phyloP scores from a whole-genome alignment of 1,284 basidiomycete genomes.

The Ustilago trichophora region DNA sequence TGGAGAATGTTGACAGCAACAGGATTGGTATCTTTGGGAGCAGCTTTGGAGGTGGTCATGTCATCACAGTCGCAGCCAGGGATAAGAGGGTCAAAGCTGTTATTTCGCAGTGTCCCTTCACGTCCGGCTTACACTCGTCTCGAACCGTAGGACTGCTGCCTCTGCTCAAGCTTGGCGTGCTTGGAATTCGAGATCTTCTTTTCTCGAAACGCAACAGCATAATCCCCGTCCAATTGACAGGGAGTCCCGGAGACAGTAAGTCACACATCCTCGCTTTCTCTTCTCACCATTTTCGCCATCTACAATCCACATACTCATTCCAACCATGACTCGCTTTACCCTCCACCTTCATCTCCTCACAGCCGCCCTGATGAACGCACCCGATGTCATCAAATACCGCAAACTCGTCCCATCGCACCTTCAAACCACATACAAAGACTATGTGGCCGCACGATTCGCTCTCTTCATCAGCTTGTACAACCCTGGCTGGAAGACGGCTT shows the following conservation, averaged over 20 bases:
- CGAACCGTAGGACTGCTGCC: conserved; percentile 18
- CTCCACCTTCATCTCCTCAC: too few relatives aligned
- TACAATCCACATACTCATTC: too few relatives aligned
- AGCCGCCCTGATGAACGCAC: conserved; percentile 54
- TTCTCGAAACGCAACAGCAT: conserved; percentile 28
- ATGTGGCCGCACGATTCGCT: conserved; percentile 47
- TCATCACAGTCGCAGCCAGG: conserved; percentile 44
- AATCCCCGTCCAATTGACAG: conserved; percentile 33
- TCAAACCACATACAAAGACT: conserved; percentile 17
- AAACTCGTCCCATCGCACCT: conserved; percentile 28
- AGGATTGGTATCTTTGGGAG: conserved; percentile 55
- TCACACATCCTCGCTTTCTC: not conserved
- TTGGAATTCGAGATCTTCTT: conserved; percentile 36
- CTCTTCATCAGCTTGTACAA: conserved; percentile 46
- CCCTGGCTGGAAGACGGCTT: conserved; percentile 46
- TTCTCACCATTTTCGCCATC: not conserved
- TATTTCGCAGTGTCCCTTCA: conserved; percentile 61
- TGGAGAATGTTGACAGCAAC: conserved; percentile 36
- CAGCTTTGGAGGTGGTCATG: conserved; percentile 59
- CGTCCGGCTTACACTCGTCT: conserved; percentile 40
- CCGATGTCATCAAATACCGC: conserved; percentile 19
- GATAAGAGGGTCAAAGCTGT: conserved; percentile 46
- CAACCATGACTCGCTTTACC: too few relatives aligned
- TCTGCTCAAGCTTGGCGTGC: conserved; percentile 18
- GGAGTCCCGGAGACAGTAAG: conserved; percentile 50